Evolutionary conservation across 2,329 filamentous ascomycete species (phyloP).

Genomic region (Venturia oleaginea): DNA sequence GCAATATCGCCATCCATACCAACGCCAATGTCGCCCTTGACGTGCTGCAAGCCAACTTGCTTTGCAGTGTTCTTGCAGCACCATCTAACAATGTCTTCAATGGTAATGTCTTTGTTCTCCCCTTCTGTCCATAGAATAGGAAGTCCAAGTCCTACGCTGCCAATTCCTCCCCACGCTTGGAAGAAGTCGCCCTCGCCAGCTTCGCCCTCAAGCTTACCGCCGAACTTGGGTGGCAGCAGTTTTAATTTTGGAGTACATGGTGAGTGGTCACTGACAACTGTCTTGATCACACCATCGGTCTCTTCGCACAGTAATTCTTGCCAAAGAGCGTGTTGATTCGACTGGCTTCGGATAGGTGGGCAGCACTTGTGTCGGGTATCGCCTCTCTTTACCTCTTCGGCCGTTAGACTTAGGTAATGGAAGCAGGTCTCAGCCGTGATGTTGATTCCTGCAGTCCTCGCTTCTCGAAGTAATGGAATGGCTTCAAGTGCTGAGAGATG

Average conservation of each 20-base stretch:
- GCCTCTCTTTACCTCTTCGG: constrained; percentile 72
- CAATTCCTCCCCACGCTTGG: constrained; percentile 92
- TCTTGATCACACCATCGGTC: constrained; percentile 70
- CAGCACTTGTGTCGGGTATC: constrained; percentile 95
- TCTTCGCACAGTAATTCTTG: constrained; percentile 57
- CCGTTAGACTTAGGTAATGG: constrained; percentile 80
- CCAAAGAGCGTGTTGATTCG: constrained; percentile 83
- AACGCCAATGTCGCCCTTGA: constrained; percentile 70
- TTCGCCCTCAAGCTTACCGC: constrained; percentile 18
- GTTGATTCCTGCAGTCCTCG: constrained; percentile 63
- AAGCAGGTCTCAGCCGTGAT: constrained; percentile 94
- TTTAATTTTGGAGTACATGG: constrained; percentile 95
- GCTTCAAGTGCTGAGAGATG: constrained; percentile 85
- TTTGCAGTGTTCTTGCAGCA: constrained; percentile 79
- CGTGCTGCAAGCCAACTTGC: constrained; percentile 75
- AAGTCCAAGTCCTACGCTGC: constrained; percentile 82
- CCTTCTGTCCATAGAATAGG: constrained; percentile 82
- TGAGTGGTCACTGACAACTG: constrained; percentile 90
- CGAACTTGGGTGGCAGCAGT: constrained; percentile 66
- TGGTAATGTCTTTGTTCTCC: constrained; percentile 48
- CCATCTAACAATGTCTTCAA: constrained; percentile 75
- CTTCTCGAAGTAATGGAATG: constrained; percentile 69
- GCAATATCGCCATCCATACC: constrained; percentile 88
- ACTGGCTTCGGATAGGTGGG: constrained; percentile 73
- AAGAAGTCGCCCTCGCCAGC: constrained; percentile 70